Evolutionary conservation across 331 rosid species (phyloP).

Genomic region (Erythrophleum ivorense): DNA sequence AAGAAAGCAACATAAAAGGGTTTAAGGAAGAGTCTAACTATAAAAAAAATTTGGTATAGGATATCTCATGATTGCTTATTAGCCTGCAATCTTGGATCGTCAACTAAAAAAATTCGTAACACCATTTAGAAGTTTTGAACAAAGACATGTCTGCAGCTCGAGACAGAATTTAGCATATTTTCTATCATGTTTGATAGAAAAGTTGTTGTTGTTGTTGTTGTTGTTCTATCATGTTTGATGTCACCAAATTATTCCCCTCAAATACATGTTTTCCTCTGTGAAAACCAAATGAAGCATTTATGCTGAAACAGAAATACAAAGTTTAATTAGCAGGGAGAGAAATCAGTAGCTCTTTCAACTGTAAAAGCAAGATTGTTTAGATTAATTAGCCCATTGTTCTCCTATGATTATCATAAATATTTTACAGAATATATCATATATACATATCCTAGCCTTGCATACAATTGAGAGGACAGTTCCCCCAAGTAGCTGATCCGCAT

Average conservation of each 20-base stretch:
- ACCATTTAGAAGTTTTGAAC: not conserved
- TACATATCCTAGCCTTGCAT: constrained; percentile 24
- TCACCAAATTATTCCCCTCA: constrained; percentile 5
- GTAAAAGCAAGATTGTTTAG: not conserved
- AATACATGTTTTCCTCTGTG: not conserved
- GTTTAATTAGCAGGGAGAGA: not conserved
- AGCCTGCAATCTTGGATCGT: not conserved
- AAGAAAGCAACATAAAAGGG: not conserved
- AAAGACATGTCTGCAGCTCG: not conserved
- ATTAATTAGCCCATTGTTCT: constrained; percentile 7
- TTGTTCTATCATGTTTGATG: not conserved
- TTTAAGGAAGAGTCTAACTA: not conserved
- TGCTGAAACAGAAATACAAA: constrained; percentile 17
- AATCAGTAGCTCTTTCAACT: not conserved
- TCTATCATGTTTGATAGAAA: not conserved
- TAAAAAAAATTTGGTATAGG: not conserved
- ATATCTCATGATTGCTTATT: constrained; percentile 12
- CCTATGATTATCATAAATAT: constrained; percentile 5
- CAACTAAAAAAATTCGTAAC: not conserved
- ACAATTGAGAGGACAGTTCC: not conserved
- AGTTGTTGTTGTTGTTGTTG: too few relatives aligned
- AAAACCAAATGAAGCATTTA: not conserved
- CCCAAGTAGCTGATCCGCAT: constrained; percentile 16
- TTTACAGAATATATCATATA: constrained; percentile 14
- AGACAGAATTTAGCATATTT: not conserved